Conservation (phyloP, 371 early-diverging fungal species). For the Batkoa obscura region DNA sequence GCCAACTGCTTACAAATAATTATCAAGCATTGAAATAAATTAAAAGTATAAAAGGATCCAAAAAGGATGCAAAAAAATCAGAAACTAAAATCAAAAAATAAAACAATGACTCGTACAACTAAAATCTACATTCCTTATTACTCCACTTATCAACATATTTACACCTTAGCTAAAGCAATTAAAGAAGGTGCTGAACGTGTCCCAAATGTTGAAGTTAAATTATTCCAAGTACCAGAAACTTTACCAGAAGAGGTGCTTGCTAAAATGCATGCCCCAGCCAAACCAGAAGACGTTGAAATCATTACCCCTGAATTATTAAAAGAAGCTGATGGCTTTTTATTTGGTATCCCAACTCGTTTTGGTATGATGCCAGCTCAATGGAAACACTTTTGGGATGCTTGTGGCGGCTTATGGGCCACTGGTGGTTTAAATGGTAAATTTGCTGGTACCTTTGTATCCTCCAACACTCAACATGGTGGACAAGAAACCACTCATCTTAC, state of each 20-base stretch:
- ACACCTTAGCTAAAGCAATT: conserved; percentile 14
- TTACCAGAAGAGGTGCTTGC: conserved; percentile 34
- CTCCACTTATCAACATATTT: conserved; percentile 2
- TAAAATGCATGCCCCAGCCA: conserved; percentile 48
- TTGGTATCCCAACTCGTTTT: conserved; percentile 62
- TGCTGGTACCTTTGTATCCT: conserved; percentile 50
- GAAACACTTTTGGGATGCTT: conserved; percentile 46
- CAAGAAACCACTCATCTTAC: conserved; percentile 58
- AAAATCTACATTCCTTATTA: conserved; percentile 1
- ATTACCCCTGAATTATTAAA: conserved; percentile 26
- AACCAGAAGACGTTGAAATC: conserved; percentile 29
- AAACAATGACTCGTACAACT: conserved; percentile 7
- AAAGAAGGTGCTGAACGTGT: conserved; percentile 34
- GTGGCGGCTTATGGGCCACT: conserved; percentile 51
- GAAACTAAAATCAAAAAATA: no score
- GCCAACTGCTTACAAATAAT: no score
- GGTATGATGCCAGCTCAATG: conserved; percentile 57
- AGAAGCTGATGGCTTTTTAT: conserved; percentile 55
- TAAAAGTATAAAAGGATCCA: no score
- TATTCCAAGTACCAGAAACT: conserved; percentile 53
- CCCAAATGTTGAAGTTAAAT: conserved; percentile 32
- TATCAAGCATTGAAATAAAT: no score
- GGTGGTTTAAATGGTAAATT: conserved; percentile 49
- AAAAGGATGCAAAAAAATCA: no score
- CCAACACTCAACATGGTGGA: conserved; percentile 58